phyloP scores from a whole-genome alignment of 345 rosid species.

The Citrus reticulata region DNA sequence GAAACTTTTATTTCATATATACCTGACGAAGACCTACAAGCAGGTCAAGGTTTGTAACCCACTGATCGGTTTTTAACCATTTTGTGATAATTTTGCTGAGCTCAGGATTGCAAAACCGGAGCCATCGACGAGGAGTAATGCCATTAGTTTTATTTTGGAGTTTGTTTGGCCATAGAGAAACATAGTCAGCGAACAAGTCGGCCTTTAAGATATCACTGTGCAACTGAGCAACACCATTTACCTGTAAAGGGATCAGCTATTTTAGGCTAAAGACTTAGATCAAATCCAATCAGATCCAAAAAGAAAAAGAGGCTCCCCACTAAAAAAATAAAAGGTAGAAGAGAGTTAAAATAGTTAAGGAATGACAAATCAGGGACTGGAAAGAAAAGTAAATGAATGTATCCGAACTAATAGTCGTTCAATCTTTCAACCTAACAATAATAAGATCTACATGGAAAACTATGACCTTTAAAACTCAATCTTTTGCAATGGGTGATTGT shows the following conservation, averaged over 20 bases:
- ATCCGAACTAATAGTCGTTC: not conserved
- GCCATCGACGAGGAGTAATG: conserved; percentile 97
- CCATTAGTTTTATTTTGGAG: conserved; percentile 98
- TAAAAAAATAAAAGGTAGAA: not conserved
- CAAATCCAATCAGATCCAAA: not conserved
- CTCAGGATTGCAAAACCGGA: conserved; percentile 93
- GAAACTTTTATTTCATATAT: conserved; percentile 18
- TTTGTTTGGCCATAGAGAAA: conserved; percentile 86
- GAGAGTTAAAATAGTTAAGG: not conserved
- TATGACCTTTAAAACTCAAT: not conserved
- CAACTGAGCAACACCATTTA: conserved; percentile 95
- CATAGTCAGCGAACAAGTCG: conserved; percentile 89
- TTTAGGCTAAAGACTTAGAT: not conserved
- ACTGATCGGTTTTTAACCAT: conserved; percentile 84
- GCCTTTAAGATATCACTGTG: conserved; percentile 91
- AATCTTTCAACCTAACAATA: not conserved
- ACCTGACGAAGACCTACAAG: conserved; percentile 84
- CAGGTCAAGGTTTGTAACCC: conserved; percentile 86
- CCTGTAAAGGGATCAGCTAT: conserved; percentile 43
- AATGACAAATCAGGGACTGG: not conserved
- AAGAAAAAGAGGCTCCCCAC: not conserved
- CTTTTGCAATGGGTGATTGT: not conserved
- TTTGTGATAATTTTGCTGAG: conserved; percentile 88
- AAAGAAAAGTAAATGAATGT: not conserved
- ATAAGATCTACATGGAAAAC: not conserved